Conservation (phyloP, 768 basidiomycete species). For the Psilocybe cyanescens region DNA sequence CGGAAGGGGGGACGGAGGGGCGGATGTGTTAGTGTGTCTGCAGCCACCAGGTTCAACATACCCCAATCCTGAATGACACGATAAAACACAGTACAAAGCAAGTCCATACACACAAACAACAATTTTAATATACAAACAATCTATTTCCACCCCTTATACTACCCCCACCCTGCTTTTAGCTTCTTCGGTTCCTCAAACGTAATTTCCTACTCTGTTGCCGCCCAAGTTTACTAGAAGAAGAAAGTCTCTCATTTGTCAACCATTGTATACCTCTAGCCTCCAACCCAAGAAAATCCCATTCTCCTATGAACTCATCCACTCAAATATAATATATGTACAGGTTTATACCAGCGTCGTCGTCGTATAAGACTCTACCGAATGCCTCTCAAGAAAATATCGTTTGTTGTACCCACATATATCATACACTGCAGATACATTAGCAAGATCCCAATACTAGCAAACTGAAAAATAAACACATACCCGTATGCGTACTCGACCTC, state of each 20-base stretch:
- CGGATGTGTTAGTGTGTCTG: constrained; percentile 50
- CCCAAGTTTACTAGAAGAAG: neutral
- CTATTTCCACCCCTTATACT: neutral
- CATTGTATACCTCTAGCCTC: too few relatives aligned
- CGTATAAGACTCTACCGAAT: too few relatives aligned
- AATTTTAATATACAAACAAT: constrained; percentile 11
- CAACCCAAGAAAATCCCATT: neutral
- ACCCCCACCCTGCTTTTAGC: neutral
- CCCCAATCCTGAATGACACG: constrained; percentile 72
- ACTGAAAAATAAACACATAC: constrained; percentile 41
- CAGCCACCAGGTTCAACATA: constrained; percentile 60
- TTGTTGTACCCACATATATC: too few relatives aligned
- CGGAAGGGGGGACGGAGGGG: constrained; percentile 33
- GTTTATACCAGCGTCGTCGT: too few relatives aligned
- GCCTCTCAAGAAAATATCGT: too few relatives aligned
- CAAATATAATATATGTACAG: too few relatives aligned
- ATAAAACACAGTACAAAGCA: constrained; percentile 70
- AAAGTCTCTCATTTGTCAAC: too few relatives aligned
- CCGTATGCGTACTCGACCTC: constrained; percentile 91
- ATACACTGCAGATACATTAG: too few relatives aligned
- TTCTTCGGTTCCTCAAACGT: neutral
- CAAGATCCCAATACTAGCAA: too few relatives aligned
- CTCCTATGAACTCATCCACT: neutral
- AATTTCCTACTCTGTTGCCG: neutral
- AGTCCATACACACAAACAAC: constrained; percentile 54